A percentile compares a stretch with the other conserved stretches of the same genome.
Evolutionary conservation across 2,329 filamentous ascomycete species (phyloP).

Genomic region (Talaromyces sp.): DNA sequence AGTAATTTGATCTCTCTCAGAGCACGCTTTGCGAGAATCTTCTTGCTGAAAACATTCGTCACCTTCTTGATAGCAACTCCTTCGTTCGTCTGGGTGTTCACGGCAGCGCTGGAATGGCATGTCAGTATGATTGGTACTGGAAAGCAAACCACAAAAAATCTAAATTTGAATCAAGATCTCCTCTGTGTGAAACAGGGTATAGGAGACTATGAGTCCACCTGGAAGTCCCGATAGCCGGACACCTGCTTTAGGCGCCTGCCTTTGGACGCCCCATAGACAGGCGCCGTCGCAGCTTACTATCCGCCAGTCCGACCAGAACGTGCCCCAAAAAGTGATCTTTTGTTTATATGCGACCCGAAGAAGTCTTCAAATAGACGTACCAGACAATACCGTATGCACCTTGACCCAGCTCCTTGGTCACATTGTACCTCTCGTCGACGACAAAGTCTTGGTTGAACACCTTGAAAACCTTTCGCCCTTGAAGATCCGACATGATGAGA

Average conservation of each 20-base stretch:
- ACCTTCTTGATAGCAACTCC: constrained; percentile 99
- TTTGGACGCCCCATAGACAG: not conserved
- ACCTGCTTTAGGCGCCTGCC: not conserved
- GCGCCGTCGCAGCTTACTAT: not conserved
- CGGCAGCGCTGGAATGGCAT: constrained; percentile 67
- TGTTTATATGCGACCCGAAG: not conserved
- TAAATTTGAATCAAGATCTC: not conserved
- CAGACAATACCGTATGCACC: constrained; percentile 99
- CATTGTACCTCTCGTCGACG: constrained; percentile 95
- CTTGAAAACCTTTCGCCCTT: constrained; percentile 90
- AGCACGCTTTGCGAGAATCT: constrained; percentile 97
- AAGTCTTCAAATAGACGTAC: constrained; percentile 53
- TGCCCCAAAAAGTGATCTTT: not conserved
- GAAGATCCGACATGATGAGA: constrained; percentile 60
- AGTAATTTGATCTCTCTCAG: constrained; percentile 97
- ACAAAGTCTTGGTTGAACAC: constrained; percentile 99
- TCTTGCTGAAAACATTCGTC: constrained; percentile 99
- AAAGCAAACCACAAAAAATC: not conserved
- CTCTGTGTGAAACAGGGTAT: not conserved
- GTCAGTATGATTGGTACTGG: not conserved
- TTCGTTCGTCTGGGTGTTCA: constrained; percentile 85
- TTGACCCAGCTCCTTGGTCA: constrained; percentile 97
- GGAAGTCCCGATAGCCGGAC: not conserved
- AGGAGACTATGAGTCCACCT: not conserved
- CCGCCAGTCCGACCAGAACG: not conserved